Conservation (phyloP, 495 filamentous ascomycete genomes). For the Aspergillus steynii region DNA sequence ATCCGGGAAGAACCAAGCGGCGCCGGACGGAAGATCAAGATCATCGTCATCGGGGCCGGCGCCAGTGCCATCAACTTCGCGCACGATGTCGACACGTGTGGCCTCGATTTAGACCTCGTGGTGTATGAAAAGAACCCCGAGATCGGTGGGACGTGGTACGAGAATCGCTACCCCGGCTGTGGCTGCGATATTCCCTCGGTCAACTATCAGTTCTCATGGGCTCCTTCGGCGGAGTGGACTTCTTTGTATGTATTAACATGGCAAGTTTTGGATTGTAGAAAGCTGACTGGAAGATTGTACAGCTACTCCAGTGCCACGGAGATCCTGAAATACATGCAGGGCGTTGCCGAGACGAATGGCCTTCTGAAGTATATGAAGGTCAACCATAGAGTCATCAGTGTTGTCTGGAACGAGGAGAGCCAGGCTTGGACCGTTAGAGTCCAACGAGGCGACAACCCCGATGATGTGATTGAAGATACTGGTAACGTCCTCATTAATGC, state of each 20-base stretch:
- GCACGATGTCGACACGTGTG: constrained; percentile 36
- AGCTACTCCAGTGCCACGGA: constrained; percentile 38
- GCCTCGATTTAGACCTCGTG: constrained; percentile 34
- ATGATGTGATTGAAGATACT: constrained; percentile 23
- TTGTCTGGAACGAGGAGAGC: constrained; percentile 39
- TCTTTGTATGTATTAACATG: constrained; percentile 51
- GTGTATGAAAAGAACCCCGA: constrained; percentile 49
- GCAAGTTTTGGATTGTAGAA: constrained; percentile 47
- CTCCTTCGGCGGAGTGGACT: constrained; percentile 45
- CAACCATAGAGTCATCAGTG: constrained; percentile 32
- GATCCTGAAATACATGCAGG: constrained; percentile 56
- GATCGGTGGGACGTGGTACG: constrained; percentile 56
- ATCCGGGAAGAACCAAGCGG: constrained; percentile 34
- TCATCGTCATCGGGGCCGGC: constrained; percentile 44
- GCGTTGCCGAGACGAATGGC: constrained; percentile 38
- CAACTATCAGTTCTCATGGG: constrained; percentile 40
- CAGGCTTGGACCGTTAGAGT: constrained; percentile 45
- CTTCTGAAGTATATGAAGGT: constrained; percentile 38
- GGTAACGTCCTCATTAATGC: constrained; percentile 49
- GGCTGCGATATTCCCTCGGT: constrained; percentile 37
- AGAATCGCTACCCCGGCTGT: constrained; percentile 62
- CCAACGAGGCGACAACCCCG: constrained; percentile 16
- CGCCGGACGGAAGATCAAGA: constrained; percentile 30
- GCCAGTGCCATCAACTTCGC: constrained; percentile 40
- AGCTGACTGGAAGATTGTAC: constrained; percentile 51